These are phyloP conservation scores for Penicillium frequentans DNA, from an alignment of 2,329 filamentous ascomycete genomes.

Conservation along the genomic window DNA sequence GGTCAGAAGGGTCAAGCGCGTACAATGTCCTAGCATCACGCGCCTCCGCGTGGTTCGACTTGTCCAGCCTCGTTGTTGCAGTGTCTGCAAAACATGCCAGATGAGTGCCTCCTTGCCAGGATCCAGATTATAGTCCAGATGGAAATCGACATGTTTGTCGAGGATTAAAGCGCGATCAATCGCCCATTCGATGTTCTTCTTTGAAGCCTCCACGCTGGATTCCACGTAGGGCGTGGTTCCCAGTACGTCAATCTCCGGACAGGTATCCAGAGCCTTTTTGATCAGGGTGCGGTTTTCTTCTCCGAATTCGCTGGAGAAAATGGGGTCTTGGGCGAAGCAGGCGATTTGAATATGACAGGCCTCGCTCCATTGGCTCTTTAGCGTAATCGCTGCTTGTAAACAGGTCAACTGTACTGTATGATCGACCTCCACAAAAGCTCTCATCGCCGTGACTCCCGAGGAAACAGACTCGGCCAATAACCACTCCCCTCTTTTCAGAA, in stretches of 20 bases:
- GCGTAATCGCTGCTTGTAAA: constrained; percentile 55
- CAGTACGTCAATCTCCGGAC: constrained; percentile 55
- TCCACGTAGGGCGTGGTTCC: constrained; percentile 74
- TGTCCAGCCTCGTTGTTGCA: constrained; percentile 55
- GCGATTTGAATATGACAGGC: constrained; percentile 65
- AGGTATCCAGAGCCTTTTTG: constrained; percentile 40
- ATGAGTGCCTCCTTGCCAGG: constrained; percentile 50
- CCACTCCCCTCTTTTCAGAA: constrained; percentile 64
- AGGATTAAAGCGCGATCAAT: constrained; percentile 53
- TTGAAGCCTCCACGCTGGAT: constrained; percentile 46
- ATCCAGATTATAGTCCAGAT: constrained; percentile 70
- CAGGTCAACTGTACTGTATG: constrained; percentile 59
- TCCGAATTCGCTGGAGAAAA: constrained; percentile 59
- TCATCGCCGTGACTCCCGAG: constrained; percentile 67
- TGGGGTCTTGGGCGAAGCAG: constrained; percentile 68
- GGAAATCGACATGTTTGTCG: constrained; percentile 65
- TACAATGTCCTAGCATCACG: constrained; percentile 67
- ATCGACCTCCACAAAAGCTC: constrained; percentile 72
- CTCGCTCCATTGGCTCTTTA: constrained; percentile 57
- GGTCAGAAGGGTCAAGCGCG: constrained; percentile 60
- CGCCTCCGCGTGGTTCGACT: constrained; percentile 44
- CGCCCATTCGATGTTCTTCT: constrained; percentile 64
- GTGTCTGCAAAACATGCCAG: constrained; percentile 53
- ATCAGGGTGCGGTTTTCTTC: constrained; percentile 55
- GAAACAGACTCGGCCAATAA: constrained; percentile 64